Evolutionary conservation across 129 eudicot genomes (phyloP).

Genomic region (Smallanthus sonchifolius): DNA sequence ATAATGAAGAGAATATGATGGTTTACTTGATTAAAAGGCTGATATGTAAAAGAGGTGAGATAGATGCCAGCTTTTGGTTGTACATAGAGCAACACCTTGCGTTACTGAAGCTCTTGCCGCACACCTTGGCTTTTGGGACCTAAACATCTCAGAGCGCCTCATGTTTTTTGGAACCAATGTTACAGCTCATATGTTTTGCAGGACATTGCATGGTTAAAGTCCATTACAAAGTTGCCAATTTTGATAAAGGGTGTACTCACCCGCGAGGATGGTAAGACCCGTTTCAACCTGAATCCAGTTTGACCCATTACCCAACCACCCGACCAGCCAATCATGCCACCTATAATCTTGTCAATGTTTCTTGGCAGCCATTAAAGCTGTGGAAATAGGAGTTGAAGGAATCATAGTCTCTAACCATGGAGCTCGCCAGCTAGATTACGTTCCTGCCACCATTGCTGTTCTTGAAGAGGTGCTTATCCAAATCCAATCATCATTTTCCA

Average conservation of each 20-base stretch:
- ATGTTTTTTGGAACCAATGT: neutral
- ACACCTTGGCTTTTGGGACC: neutral
- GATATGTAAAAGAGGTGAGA: neutral
- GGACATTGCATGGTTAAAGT: conserved; percentile 81
- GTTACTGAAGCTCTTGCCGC: neutral
- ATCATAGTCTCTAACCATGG: conserved; percentile 88
- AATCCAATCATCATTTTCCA: neutral
- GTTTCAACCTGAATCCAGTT: neutral
- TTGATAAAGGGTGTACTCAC: conserved; percentile 77
- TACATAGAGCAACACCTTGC: neutral
- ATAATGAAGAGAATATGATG: neutral
- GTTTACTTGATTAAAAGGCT: neutral
- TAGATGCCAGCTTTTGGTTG: neutral
- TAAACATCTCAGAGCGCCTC: neutral
- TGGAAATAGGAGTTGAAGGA: conserved; percentile 78
- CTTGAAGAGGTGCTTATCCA: conserved; percentile 64
- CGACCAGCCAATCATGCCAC: neutral
- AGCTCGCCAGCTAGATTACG: conserved; percentile 86
- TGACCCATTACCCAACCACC: neutral
- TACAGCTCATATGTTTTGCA: conserved; percentile 27
- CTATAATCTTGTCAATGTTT: neutral
- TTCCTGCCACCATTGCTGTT: conserved; percentile 69
- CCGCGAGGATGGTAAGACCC: conserved; percentile 66
- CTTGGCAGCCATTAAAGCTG: conserved; percentile 61
- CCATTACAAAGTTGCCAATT: conserved; percentile 74